Percentiles rank a stretch among this genome's conserved stretches.
phyloP scores from a whole-genome alignment of 129 eudicot species.

The Flaveria trinervia region DNA sequence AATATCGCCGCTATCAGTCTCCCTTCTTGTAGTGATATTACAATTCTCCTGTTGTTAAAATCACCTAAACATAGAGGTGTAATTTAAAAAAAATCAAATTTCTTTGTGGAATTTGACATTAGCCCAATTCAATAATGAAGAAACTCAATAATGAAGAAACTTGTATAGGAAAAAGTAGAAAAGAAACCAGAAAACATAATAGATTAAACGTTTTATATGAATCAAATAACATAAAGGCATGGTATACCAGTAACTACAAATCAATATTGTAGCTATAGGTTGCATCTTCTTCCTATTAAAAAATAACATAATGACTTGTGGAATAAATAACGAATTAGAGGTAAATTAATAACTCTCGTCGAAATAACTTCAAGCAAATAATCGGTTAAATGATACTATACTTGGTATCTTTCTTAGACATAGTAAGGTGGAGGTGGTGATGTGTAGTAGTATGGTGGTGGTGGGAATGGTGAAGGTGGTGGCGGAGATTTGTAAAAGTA shows the following conservation, averaged over 20 bases:
- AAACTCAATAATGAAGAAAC: too few species aligned
- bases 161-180: too few species aligned
- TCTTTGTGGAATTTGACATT: too few species aligned
- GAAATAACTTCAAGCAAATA: background rate
- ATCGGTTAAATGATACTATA: background rate
- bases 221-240: background rate
- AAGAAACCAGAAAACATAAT: background rate
- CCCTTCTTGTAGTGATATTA: too few species aligned
- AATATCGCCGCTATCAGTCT: too few species aligned
- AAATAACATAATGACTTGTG: background rate
- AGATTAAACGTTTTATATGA: background rate
- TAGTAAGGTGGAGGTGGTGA: conserved; percentile 17
- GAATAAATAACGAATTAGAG: background rate
- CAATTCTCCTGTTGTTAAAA: too few species aligned
- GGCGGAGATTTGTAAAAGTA: background rate
- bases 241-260: background rate
- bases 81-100: too few species aligned
- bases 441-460: background rate
- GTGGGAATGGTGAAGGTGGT: background rate
- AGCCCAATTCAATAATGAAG: too few species aligned
- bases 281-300: background rate
- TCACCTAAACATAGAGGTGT: too few species aligned
- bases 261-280: background rate
- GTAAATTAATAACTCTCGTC: background rate
- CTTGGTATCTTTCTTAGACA: conserved; percentile 5